Evolutionary conservation across 257 asterid genomes (phyloP).

Genomic region (Solanum bulbocastanum): DNA sequence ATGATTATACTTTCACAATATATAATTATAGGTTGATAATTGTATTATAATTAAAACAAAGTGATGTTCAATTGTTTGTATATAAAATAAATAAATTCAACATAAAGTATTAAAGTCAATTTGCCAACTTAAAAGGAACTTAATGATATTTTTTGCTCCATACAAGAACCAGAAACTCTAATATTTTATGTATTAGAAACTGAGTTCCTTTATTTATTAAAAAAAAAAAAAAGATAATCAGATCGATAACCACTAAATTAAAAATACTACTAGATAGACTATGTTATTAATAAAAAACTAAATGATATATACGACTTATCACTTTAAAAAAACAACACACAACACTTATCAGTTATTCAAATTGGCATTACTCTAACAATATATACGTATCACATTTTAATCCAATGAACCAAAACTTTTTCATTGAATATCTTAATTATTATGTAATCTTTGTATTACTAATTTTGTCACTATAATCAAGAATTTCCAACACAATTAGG

Average conservation of each 20-base stretch:
- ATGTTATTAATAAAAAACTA: not conserved
- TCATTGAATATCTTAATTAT: too few species aligned
- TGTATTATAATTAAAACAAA: not conserved
- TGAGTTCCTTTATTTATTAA: not conserved
- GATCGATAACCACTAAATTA: not conserved
- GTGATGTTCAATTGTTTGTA: not conserved
- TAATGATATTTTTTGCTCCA: not conserved
- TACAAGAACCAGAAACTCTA: not conserved
- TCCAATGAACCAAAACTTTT: too few species aligned
- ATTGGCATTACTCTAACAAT: too few species aligned
- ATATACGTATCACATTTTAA: too few species aligned
- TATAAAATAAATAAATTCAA: not conserved
- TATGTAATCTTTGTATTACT: too few species aligned
- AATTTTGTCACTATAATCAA: too few species aligned
- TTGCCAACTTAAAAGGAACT: not conserved
- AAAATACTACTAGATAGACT: not conserved
- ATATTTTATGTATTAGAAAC: not conserved
- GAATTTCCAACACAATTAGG: too few species aligned
- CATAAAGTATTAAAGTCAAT: not conserved
- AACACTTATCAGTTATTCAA: not conserved
- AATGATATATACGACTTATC: too few species aligned
- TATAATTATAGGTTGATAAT: not conserved
- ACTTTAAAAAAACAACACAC: too few species aligned
- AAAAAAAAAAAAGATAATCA: not conserved
- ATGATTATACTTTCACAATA: not conserved